Base-by-base conservation (phyloP, 225 moss, liverwort and hornwort species). In the Asterella californica region DNA sequence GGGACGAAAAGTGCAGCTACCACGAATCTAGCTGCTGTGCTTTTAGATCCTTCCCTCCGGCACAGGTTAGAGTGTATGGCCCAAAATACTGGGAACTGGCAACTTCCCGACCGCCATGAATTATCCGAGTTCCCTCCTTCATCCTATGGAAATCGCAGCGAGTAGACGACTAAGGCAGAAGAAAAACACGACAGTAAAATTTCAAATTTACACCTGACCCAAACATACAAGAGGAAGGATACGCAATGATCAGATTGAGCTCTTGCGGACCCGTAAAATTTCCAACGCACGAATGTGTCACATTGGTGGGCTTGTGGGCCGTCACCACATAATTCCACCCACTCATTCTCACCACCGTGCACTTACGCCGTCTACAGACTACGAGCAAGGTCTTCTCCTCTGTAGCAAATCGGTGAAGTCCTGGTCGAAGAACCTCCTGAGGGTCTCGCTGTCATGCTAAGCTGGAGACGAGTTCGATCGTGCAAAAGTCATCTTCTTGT, bases 291-390 rank as follows among this genome's bases (percentile, higher is more conserved):
- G 99, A 99, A 87, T 99, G 99, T 77, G 99, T 99, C 88, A 99
- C 99, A 90, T 99, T 99, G 66, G 99, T 99, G 29, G 99, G 99
- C 92, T 95, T 99, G 91, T 95, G 99, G 76, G 99, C 99, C 92
- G 99, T 99, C 80, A 99, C 99, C 80, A 99, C 99, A 88, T 99
- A 99, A 84, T 99, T 99, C 93, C 95, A 99, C 87, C 93, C 95
- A 83, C 95, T 95, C 99, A 99, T 99, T 86, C 85, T 88, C 83
- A 82, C 72, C 70, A 77, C 66, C 42, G 38, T 34, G 67, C 74
- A 45, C 8, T 29, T 10, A 15, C 71, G 18, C 63, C 76, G 6
- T 32, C 27, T 17, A 29, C 47, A 42, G 9, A n/a, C 47, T 48
- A 38, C 71, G 74, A 22, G 30, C 33, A 52, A 59, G 53, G 30